Percentiles rank a stretch among this genome's conserved stretches.
These are phyloP conservation scores for Stachybotrys echinatus DNA, from an alignment of 2,329 filamentous ascomycete species.

Conservation along the genomic window DNA sequence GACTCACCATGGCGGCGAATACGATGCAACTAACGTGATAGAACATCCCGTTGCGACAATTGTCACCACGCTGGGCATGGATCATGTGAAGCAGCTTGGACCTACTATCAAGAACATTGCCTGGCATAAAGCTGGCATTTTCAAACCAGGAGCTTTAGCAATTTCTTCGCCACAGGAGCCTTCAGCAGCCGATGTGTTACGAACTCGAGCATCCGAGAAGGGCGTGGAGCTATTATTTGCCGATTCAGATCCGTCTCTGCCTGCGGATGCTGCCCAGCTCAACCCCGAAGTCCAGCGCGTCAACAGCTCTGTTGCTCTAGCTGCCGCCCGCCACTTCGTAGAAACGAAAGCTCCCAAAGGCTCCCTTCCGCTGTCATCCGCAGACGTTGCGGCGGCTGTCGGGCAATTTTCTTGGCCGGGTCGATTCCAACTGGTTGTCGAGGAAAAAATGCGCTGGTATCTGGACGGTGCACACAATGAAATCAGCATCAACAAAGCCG, in stretches of 20 bases:
- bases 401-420: background rate
- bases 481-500: background rate
- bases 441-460: background rate
- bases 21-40: conserved; percentile 64
- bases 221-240: conserved; percentile 29
- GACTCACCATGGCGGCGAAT: conserved; percentile 63
- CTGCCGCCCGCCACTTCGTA: background rate
- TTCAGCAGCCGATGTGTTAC: conserved; percentile 39
- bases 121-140: conserved; percentile 70
- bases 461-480: background rate
- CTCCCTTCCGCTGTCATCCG: background rate
- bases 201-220: conserved; percentile 47
- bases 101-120: conserved; percentile 61
- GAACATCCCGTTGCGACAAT: conserved; percentile 51
- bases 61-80: conserved; percentile 63
- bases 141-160: conserved; percentile 54
- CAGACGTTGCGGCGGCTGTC: background rate
- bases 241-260: background rate
- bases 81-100: conserved; percentile 61
- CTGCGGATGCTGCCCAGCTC: background rate
- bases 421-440: background rate
- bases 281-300: background rate
- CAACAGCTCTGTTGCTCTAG: background rate
- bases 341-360: background rate
- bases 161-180: conserved; percentile 52